Conservation (phyloP, 2,329 filamentous ascomycete genomes). For the Volutella citrinella region DNA sequence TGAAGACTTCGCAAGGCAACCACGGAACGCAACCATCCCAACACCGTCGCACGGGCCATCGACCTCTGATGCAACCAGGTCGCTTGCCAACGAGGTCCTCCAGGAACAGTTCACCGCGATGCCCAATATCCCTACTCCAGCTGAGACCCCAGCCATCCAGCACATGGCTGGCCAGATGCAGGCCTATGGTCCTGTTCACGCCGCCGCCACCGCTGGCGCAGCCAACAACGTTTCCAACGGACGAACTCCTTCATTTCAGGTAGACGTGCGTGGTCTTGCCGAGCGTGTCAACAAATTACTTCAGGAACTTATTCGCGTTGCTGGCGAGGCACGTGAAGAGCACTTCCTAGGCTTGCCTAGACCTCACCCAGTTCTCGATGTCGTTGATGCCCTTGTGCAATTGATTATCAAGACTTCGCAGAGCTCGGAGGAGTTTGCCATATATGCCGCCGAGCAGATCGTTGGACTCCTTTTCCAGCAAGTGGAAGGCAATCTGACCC, state of each 20-base stretch:
- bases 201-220: slow-evolving; percentile 30
- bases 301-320: slow-evolving; percentile 53
- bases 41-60: slow-evolving; percentile 55
- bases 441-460: slow-evolving; percentile 59
- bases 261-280: slow-evolving; percentile 51
- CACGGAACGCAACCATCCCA: slow-evolving; percentile 59
- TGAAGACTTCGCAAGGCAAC: slow-evolving; percentile 89
- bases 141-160: slow-evolving; percentile 56
- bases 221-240: slow-evolving; percentile 44
- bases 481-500: slow-evolving; percentile 52
- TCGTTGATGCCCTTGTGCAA: slow-evolving; percentile 59
- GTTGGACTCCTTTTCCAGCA: slow-evolving; percentile 54
- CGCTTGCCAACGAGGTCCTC: slow-evolving; percentile 61
- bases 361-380: slow-evolving; percentile 58
- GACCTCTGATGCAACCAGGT: slow-evolving; percentile 58
- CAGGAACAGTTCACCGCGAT: slow-evolving; percentile 59
- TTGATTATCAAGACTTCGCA: slow-evolving; percentile 62
- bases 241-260: slow-evolving; percentile 43
- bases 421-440: slow-evolving; percentile 57
- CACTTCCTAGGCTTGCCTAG: slow-evolving; percentile 59
- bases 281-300: slow-evolving; percentile 58
- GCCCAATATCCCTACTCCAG: slow-evolving; percentile 56
- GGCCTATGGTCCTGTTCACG: slow-evolving; percentile 54
- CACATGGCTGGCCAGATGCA: slow-evolving; percentile 52
- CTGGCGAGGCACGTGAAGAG: slow-evolving; percentile 52